phyloP scores from a whole-genome alignment of 352 stramenopile species.

The Phytophthora litchii region DNA sequence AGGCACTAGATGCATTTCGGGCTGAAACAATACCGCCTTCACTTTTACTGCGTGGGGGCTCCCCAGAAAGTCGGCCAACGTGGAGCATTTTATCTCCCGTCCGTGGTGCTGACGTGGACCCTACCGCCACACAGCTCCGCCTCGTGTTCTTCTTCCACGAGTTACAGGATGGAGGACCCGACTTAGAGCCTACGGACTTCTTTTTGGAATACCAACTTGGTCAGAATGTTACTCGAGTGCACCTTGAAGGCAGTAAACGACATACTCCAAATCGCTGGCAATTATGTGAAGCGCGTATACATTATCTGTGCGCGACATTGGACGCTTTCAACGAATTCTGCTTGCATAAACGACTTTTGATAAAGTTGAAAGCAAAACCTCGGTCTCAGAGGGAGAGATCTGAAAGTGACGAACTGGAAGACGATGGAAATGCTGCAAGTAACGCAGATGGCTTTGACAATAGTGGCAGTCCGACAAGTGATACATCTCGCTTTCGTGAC shows the following conservation, averaged over 20 bases:
- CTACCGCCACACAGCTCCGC: slow-evolving; percentile 67
- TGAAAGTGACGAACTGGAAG: not conserved
- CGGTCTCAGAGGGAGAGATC: not conserved
- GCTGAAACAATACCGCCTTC: slow-evolving; percentile 29
- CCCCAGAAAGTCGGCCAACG: slow-evolving; percentile 19
- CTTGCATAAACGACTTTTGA: slow-evolving; percentile 61
- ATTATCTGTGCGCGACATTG: slow-evolving; percentile 71
- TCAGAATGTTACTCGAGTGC: slow-evolving; percentile 55
- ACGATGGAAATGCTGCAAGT: not conserved
- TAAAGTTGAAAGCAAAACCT: slow-evolving; percentile 66
- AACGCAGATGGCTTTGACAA: not conserved
- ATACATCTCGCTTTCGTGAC: slow-evolving; percentile 4
- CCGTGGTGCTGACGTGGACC: slow-evolving; percentile 63
- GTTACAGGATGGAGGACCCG: slow-evolving; percentile 68
- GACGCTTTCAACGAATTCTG: slow-evolving; percentile 78
- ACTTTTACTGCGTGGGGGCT: slow-evolving; percentile 21
- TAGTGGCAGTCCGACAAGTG: not conserved
- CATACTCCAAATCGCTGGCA: slow-evolving; percentile 86
- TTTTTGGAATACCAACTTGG: slow-evolving; percentile 83
- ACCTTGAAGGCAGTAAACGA: slow-evolving; percentile 80
- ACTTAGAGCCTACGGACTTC: slow-evolving; percentile 65
- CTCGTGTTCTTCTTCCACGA: slow-evolving; percentile 87
- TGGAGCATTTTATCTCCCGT: slow-evolving; percentile 21
- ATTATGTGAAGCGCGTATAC: slow-evolving; percentile 71
- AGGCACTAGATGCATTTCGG: slow-evolving; percentile 24